Conservation (phyloP, 768 basidiomycete species). For the Russula abietina region DNA sequence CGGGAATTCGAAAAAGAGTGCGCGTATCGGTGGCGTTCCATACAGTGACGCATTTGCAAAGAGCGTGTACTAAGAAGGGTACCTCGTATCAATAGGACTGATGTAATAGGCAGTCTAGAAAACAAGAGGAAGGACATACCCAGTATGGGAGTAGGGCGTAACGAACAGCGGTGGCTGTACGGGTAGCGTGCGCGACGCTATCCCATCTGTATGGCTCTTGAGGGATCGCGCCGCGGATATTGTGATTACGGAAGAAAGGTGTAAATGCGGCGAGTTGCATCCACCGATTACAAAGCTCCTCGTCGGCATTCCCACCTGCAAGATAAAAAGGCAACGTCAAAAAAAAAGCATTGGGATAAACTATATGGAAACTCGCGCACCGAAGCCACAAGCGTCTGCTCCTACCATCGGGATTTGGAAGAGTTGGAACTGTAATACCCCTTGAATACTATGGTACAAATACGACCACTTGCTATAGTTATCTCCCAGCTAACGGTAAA, state of each 20-base stretch:
- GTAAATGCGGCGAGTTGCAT: slow-evolving; percentile 80
- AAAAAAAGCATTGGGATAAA: neutral
- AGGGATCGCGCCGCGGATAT: slow-evolving; percentile 54
- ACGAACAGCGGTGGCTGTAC: slow-evolving; percentile 62
- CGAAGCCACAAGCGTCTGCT: slow-evolving; percentile 69
- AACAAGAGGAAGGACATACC: slow-evolving; percentile 38
- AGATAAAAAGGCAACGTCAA: neutral
- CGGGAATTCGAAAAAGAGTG: slow-evolving; percentile 76
- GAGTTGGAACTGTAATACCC: slow-evolving; percentile 74
- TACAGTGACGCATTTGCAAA: slow-evolving; percentile 60
- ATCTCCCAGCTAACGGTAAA: slow-evolving; percentile 53
- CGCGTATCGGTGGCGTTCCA: slow-evolving; percentile 67
- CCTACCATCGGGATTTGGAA: slow-evolving; percentile 83
- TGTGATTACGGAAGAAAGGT: slow-evolving; percentile 82
- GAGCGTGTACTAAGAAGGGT: slow-evolving; percentile 51
- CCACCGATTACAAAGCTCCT: slow-evolving; percentile 80
- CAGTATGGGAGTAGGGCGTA: slow-evolving; percentile 76
- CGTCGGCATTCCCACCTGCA: slow-evolving; percentile 57
- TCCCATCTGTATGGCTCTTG: slow-evolving; percentile 83
- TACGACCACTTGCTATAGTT: slow-evolving; percentile 73
- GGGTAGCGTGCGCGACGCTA: slow-evolving; percentile 66
- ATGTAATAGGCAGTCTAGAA: neutral
- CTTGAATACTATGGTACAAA: slow-evolving; percentile 65
- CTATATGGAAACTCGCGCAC: slow-evolving; percentile 31
- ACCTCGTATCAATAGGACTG: neutral